These are phyloP conservation scores for Tuber aestivum DNA, from an alignment of 495 filamentous ascomycete genomes.

Conservation along the genomic window DNA sequence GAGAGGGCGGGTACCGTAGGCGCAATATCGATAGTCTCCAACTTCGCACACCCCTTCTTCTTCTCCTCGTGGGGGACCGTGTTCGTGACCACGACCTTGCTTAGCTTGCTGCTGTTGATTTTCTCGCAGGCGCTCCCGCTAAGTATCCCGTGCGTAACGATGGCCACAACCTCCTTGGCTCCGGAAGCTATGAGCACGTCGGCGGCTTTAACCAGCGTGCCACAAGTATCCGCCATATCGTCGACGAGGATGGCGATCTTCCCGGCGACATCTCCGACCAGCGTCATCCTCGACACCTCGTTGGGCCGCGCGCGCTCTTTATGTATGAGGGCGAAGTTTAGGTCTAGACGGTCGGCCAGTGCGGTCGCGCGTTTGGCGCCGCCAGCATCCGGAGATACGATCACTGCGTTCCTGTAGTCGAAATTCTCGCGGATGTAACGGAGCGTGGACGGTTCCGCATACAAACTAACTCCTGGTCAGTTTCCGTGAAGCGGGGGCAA, in stretches of 20 bases:
- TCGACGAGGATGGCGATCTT: slow-evolving; percentile 55
- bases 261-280: slow-evolving; percentile 69
- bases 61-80: slow-evolving; percentile 86
- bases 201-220: slow-evolving; percentile 90
- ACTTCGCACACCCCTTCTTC: slow-evolving; percentile 66
- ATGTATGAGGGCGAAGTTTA: slow-evolving; percentile 95
- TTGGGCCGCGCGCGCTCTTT: slow-evolving; percentile 94
- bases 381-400: slow-evolving; percentile 93
- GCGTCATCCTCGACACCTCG: slow-evolving; percentile 93
- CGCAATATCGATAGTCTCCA: slow-evolving; percentile 89
- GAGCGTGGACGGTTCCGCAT: slow-evolving; percentile 88
- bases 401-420: slow-evolving; percentile 75
- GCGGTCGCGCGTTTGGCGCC: slow-evolving; percentile 93
- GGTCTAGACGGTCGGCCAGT: slow-evolving; percentile 88
- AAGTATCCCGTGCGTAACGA: slow-evolving; percentile 93
- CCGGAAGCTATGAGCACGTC: slow-evolving; percentile 83
- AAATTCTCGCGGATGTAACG: slow-evolving; percentile 89
- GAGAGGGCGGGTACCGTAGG: slow-evolving; percentile 55
- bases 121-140: slow-evolving; percentile 85
- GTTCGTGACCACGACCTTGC: slow-evolving; percentile 88
- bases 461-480: slow-evolving; percentile 58
- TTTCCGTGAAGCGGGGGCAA: background rate
- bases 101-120: slow-evolving; percentile 73
- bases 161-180: slow-evolving; percentile 80
- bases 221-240: slow-evolving; percentile 93